Conservation (phyloP, 1,139 yeast genomes). For the Saccharomyces pastorianus region DNA sequence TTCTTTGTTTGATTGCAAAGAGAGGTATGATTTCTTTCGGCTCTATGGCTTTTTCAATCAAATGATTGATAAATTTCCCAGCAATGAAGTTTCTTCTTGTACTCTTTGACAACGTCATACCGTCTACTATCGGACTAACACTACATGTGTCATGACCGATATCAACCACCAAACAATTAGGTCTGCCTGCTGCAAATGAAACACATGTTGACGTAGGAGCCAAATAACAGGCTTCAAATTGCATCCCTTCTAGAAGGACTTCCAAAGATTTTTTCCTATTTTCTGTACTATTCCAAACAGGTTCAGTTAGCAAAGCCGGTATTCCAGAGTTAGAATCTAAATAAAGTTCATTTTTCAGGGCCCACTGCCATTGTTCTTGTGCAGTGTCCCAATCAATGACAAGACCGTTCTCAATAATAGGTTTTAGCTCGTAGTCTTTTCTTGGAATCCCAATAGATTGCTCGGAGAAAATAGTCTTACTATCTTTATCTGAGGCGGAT, state of each 20-base stretch:
- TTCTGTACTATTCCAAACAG: constrained; percentile 58
- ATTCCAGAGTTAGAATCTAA: constrained; percentile 34
- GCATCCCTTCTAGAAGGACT: constrained; percentile 60
- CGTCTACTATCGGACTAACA: constrained; percentile 91
- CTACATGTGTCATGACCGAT: constrained; percentile 78
- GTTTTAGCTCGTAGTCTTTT: constrained; percentile 43
- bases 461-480: constrained; percentile 39
- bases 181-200: constrained; percentile 88
- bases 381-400: constrained; percentile 72
- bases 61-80: constrained; percentile 43
- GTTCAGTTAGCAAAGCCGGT: constrained; percentile 30
- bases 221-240: constrained; percentile 78
- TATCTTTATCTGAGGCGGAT: constrained; percentile 14
- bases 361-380: constrained; percentile 53
- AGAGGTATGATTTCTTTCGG: constrained; percentile 29
- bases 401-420: constrained; percentile 53
- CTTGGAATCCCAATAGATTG: constrained; percentile 51
- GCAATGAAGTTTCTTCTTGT: constrained; percentile 61
- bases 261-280: constrained; percentile 72
- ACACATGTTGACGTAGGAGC: constrained; percentile 85
- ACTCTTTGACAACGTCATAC: constrained; percentile 70
- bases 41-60: constrained; percentile 20
- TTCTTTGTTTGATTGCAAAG: constrained; percentile 27
- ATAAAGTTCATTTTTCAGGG: constrained; percentile 34
- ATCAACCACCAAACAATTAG: constrained; percentile 88